Evolutionary conservation across 2,329 filamentous ascomycete species (phyloP).

Genomic region (Madurella mycetomatis): DNA sequence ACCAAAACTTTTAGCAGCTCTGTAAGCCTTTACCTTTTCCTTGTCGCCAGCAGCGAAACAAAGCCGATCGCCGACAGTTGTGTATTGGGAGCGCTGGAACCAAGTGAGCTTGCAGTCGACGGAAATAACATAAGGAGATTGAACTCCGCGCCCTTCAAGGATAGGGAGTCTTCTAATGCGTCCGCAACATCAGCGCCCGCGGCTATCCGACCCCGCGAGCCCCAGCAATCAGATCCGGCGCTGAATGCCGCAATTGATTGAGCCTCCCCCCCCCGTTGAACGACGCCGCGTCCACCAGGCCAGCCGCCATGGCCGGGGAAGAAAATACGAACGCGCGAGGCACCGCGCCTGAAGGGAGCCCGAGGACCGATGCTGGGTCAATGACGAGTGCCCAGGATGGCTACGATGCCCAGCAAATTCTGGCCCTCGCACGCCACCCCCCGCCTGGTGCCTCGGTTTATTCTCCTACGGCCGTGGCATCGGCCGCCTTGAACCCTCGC

Average conservation of each 20-base stretch:
- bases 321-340: constrained; percentile 6
- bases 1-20: too few species aligned
- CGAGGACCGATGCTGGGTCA: constrained; percentile 14
- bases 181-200: background rate
- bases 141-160: background rate
- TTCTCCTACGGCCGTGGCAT: constrained; percentile 22
- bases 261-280: background rate
- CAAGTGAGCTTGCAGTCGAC: background rate
- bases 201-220: background rate
- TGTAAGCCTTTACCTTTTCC: too few species aligned
- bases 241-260: background rate
- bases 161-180: background rate
- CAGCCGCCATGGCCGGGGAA: constrained; percentile 18
- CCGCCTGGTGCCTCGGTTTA: constrained; percentile 28
- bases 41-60: too few species aligned
- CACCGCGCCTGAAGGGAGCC: constrained; percentile 15
- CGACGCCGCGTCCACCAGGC: background rate
- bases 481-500: constrained; percentile 41
- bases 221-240: background rate
- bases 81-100: too few species aligned
- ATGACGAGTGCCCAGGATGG: constrained; percentile 16
- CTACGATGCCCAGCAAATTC: constrained; percentile 26
- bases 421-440: constrained; percentile 26
- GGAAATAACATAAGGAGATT: background rate
- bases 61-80: too few species aligned